Conservation (phyloP, 2,329 filamentous ascomycete species). For the Kalaharituber pfeilii region DNA sequence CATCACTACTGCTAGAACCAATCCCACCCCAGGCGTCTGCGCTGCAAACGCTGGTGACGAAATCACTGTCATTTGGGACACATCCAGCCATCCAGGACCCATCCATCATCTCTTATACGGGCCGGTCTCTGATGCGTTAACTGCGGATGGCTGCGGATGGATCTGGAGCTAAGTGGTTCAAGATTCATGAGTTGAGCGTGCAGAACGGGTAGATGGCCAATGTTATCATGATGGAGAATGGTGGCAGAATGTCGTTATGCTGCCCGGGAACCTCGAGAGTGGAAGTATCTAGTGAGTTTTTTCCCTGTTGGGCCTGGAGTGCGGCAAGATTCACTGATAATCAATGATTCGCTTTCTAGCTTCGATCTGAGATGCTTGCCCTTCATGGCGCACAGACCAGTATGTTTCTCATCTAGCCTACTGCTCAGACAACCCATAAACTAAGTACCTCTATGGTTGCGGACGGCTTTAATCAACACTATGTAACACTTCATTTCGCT, state of each 20-base stretch:
- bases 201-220: constrained; percentile 24
- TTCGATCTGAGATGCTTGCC: constrained; percentile 27
- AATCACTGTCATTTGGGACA: constrained; percentile 24
- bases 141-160: constrained; percentile 23
- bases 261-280: constrained; percentile 22
- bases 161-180: constrained; percentile 22
- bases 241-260: constrained; percentile 14
- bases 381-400: constrained; percentile 25
- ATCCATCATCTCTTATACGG: constrained; percentile 28
- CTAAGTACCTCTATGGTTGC: too few species aligned
- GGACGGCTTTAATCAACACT: too few species aligned
- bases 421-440: too few species aligned
- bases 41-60: background rate
- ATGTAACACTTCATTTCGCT: too few species aligned
- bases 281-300: constrained; percentile 24
- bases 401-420: too few species aligned
- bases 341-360: too few species aligned
- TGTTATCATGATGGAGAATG: constrained; percentile 20
- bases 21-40: background rate
- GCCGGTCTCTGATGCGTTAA: too few species aligned
- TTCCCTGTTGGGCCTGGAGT: too few species aligned
- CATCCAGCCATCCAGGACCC: constrained; percentile 27
- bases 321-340: too few species aligned
- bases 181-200: constrained; percentile 24
- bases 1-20: constrained; percentile 3